Evolutionary conservation across 306 rosid species (phyloP), one percentile per base, ranked within the genome.

Genomic region (Comarum palustre): DNA sequence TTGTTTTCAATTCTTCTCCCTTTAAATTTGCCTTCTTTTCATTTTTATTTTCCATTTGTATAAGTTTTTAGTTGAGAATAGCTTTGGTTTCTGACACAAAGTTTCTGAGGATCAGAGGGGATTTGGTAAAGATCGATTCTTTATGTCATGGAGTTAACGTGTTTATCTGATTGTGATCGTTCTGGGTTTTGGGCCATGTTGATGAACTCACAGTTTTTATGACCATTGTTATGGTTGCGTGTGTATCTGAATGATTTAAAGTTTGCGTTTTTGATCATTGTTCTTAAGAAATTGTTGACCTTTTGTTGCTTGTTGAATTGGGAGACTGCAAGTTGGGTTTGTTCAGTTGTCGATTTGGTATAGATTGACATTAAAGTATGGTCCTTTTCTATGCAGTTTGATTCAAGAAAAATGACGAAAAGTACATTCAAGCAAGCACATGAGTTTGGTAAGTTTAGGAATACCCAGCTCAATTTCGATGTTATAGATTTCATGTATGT

Each of bases 391-490:
- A 2, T 69, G 70, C 79, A 73, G 76, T 69, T 32, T 34, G 68
- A 67, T 42, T 79, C 27, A 24, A 54, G 11, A 72, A 38, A 57
- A 17, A 86, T 86, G 90, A 22, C 81, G 27, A 81, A 65, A 72
- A 83, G 82, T 77, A 36, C 64, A 48, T 86, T 86, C 78, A 86
- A 83, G 81, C 86, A 79, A 79, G 79, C 80, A 59, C 84, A 83
- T 74, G 84, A 77, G 43, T 80, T 83, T 66, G 87, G 84, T 80
- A 65, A 42, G 75, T 71, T 38, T 54, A 27, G 73, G 16, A 24
- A 20, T 12, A 12, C 13, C 61, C 0, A 14, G 14, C 50, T 36
- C 10, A 1, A 10, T 50, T 48, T 41, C 46, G 4, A 22, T 34
- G 27, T n/a, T 42, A 17, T 6, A 6, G 27, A 25, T n/a, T 47